Conservation (phyloP, 2,329 filamentous ascomycete species). For the Aspergillus unguis region DNA sequence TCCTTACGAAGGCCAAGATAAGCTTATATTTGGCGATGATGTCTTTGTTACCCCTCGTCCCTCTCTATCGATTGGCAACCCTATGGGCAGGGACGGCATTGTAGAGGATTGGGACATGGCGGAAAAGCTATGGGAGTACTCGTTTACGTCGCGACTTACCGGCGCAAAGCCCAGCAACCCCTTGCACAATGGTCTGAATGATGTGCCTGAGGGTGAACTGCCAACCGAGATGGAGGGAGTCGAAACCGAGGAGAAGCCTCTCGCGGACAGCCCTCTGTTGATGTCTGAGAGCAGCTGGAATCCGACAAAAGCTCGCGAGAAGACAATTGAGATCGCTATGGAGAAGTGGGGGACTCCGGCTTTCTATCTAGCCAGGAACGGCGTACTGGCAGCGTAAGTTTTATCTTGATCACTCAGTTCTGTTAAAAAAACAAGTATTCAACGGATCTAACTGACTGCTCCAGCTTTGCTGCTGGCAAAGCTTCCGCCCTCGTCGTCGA, state of each 20-base stretch:
- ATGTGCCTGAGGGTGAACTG: constrained; percentile 56
- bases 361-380: constrained; percentile 86
- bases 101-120: constrained; percentile 97
- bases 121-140: constrained; percentile 85
- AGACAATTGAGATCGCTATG: constrained; percentile 93
- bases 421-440: neutral
- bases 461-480: constrained; percentile 81
- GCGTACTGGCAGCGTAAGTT: constrained; percentile 73
- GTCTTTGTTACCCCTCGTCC: constrained; percentile 73
- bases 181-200: constrained; percentile 74
- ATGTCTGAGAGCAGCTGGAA: constrained; percentile 97
- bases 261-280: constrained; percentile 84
- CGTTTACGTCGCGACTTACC: constrained; percentile 83
- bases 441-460: constrained; percentile 8
- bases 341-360: constrained; percentile 94
- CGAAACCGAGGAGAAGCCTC: constrained; percentile 66
- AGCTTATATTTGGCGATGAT: constrained; percentile 81
- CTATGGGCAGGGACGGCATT: constrained; percentile 81
- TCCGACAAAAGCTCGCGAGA: constrained; percentile 79
- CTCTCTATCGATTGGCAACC: constrained; percentile 82
- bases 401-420: neutral
- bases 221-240: constrained; percentile 61
- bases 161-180: constrained; percentile 68
- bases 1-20: constrained; percentile 51
- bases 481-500: constrained; percentile 90